Conservation (phyloP, 768 basidiomycete genomes). For the Lyophyllum decastes region DNA sequence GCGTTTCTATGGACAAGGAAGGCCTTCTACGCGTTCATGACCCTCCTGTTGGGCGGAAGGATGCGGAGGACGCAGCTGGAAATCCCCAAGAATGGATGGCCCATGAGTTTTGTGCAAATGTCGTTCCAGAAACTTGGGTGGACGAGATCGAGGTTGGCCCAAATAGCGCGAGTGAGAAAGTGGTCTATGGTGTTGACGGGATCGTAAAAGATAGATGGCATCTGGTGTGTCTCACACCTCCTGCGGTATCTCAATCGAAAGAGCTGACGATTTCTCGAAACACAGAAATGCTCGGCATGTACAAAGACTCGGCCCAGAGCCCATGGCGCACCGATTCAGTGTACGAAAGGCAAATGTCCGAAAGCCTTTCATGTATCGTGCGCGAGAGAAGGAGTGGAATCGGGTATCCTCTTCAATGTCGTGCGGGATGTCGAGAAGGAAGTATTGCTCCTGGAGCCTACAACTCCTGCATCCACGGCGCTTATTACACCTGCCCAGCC, state of each 20-base stretch:
- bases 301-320: constrained; percentile 62
- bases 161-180: constrained; percentile 44
- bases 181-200: constrained; percentile 83
- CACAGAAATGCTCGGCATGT: constrained; percentile 89
- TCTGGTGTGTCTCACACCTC: constrained; percentile 56
- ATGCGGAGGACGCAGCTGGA: constrained; percentile 48
- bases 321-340: constrained; percentile 87
- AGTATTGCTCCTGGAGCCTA: constrained; percentile 61
- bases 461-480: constrained; percentile 21
- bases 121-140: constrained; percentile 92
- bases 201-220: constrained; percentile 94
- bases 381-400: constrained; percentile 58
- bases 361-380: constrained; percentile 95
- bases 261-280: not conserved
- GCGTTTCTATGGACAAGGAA: constrained; percentile 51
- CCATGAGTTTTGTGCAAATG: constrained; percentile 76
- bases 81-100: constrained; percentile 65
- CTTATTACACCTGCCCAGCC: not conserved
- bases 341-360: constrained; percentile 91
- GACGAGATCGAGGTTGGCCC: constrained; percentile 56
- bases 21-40: constrained; percentile 69
- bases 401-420: constrained; percentile 60
- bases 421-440: constrained; percentile 80
- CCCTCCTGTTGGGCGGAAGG: constrained; percentile 58
- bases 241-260: not conserved